phyloP scores from a whole-genome alignment of 2,329 filamentous ascomycete genomes.

The Talaromyces sp. region DNA sequence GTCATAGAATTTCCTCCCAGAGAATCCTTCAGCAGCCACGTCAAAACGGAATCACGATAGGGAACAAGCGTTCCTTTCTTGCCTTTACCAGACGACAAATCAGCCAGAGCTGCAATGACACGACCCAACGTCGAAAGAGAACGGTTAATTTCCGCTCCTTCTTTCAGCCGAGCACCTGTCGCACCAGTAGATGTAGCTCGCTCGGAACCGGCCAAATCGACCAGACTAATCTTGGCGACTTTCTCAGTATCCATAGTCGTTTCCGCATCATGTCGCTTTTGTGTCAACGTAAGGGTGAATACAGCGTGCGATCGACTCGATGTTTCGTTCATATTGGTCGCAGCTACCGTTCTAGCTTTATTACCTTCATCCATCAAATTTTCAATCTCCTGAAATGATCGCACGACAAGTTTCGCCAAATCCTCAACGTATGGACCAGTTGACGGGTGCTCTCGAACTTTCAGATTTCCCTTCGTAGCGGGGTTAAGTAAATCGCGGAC shows the following conservation, averaged over 20 bases:
- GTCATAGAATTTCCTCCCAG: slow-evolving; percentile 98
- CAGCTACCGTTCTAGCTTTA: slow-evolving; percentile 94
- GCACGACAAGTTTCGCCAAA: slow-evolving; percentile 87
- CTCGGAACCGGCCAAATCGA: slow-evolving; percentile 96
- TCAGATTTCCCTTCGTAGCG: slow-evolving; percentile 89
- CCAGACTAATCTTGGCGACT: slow-evolving; percentile 94
- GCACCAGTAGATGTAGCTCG: slow-evolving; percentile 95
- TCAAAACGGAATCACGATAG: slow-evolving; percentile 93
- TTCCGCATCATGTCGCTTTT: slow-evolving; percentile 84
- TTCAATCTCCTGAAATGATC: slow-evolving; percentile 92
- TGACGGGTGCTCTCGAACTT: slow-evolving; percentile 94
- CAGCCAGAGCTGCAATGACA: slow-evolving; percentile 93
- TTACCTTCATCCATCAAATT: slow-evolving; percentile 99
- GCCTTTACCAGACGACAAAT: slow-evolving; percentile 77
- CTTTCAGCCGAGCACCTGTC: slow-evolving; percentile 88
- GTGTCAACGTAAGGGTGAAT: slow-evolving; percentile 91
- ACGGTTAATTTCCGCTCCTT: slow-evolving; percentile 97
- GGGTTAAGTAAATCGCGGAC: slow-evolving; percentile 95
- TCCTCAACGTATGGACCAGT: slow-evolving; percentile 98
- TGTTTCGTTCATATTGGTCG: slow-evolving; percentile 99
- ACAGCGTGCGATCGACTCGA: slow-evolving; percentile 97
- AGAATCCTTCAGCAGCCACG: slow-evolving; percentile 95
- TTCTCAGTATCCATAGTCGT: slow-evolving; percentile 98
- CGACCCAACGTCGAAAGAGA: slow-evolving; percentile 93
- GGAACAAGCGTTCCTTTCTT: slow-evolving; percentile 75